Evolutionary conservation across 768 basidiomycete genomes (phyloP).

Genomic region (Brasilioporus rufonigricans): DNA sequence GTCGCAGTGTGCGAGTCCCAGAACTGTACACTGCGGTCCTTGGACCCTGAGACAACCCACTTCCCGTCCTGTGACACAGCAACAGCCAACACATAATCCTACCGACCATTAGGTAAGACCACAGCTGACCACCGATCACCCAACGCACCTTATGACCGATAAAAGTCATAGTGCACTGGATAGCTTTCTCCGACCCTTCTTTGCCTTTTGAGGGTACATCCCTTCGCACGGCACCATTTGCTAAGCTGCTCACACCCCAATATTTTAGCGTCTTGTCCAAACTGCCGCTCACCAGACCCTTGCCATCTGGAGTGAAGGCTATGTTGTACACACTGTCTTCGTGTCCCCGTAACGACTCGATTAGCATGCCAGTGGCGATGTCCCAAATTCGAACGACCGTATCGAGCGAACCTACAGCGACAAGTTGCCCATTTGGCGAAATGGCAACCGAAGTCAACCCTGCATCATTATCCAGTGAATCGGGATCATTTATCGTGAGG

Average conservation of each 20-base stretch:
- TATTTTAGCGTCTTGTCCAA: constrained; percentile 86
- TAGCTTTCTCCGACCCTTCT: constrained; percentile 49
- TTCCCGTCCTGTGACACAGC: constrained; percentile 91
- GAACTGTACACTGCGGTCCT: constrained; percentile 95
- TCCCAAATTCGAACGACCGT: constrained; percentile 86
- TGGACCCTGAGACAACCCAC: constrained; percentile 93
- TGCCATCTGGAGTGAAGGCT: constrained; percentile 91
- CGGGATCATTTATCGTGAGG: constrained; percentile 45
- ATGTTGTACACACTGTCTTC: constrained; percentile 84
- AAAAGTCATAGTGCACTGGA: constrained; percentile 77
- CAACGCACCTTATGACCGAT: constrained; percentile 77
- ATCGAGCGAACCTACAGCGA: constrained; percentile 70
- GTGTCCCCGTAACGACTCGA: constrained; percentile 75
- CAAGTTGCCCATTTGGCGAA: constrained; percentile 66
- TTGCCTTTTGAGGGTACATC: constrained; percentile 40
- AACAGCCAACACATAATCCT: constrained; percentile 74
- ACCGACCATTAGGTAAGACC: constrained; percentile 3
- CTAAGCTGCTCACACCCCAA: constrained; percentile 63
- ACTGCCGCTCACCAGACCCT: constrained; percentile 85
- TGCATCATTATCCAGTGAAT: constrained; percentile 48
- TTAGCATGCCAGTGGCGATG: constrained; percentile 59
- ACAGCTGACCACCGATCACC: neutral
- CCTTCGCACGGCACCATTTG: constrained; percentile 33
- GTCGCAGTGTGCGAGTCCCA: constrained; percentile 79
- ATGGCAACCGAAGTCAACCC: constrained; percentile 82